These are phyloP conservation scores for Malassezia vespertilionis DNA, from an alignment of 1,284 basidiomycete genomes.

Conservation along the genomic window DNA sequence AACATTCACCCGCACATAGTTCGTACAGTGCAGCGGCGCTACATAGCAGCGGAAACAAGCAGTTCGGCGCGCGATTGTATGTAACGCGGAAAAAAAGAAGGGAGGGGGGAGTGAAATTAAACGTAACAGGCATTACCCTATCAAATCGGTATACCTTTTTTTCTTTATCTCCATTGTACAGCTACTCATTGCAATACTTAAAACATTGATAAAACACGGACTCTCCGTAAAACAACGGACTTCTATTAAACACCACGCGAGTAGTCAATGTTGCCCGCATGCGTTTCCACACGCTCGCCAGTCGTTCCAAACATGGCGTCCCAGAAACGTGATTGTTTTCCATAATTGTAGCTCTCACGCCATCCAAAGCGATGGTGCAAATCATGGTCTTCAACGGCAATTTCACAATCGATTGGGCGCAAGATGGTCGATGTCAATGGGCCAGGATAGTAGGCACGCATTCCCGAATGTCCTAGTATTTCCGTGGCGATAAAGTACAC, in stretches of 20 bases:
- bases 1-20: too few relatives aligned
- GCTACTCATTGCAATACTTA: neutral
- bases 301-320: slow-evolving; percentile 38
- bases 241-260: neutral
- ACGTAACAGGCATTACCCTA: neutral
- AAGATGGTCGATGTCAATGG: slow-evolving; percentile 24
- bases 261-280: slow-evolving; percentile 21
- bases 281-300: slow-evolving; percentile 29
- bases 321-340: slow-evolving; percentile 42
- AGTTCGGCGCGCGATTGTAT: too few relatives aligned
- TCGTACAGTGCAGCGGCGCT: too few relatives aligned
- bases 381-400: slow-evolving; percentile 44
- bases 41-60: too few relatives aligned
- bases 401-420: slow-evolving; percentile 23
- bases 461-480: slow-evolving; percentile 30
- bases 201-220: neutral
- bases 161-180: neutral
- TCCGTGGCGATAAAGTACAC: slow-evolving; percentile 26
- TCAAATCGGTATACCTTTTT: neutral
- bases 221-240: too few relatives aligned
- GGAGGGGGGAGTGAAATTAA: neutral
- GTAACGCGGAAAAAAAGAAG: too few relatives aligned
- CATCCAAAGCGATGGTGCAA: slow-evolving; percentile 42
- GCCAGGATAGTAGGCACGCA: slow-evolving; percentile 27
- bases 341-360: slow-evolving; percentile 31